Conservation (phyloP, 129 eudicot species). For the Smallanthus sonchifolius region DNA sequence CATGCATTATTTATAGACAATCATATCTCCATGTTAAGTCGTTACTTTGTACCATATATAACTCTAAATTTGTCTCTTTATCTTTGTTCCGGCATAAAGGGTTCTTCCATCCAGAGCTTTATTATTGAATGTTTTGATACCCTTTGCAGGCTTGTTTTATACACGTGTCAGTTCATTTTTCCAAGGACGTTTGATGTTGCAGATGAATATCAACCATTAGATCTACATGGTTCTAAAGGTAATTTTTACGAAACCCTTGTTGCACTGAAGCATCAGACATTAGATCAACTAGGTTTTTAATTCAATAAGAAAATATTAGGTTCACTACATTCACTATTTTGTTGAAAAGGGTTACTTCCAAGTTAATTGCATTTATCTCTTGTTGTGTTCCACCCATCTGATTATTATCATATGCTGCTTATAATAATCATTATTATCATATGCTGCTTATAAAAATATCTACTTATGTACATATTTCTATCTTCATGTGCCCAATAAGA, state of each 20-base stretch:
- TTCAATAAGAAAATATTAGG: slow-evolving; percentile 11
- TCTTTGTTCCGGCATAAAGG: neutral
- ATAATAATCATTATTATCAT: neutral
- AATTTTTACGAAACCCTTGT: neutral
- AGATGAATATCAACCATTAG: slow-evolving; percentile 16
- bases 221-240: slow-evolving; percentile 8
- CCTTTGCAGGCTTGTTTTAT: slow-evolving; percentile 18
- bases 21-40: neutral
- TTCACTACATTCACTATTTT: neutral
- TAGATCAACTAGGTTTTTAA: slow-evolving; percentile 10
- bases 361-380: slow-evolving; percentile 5
- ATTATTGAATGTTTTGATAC: slow-evolving; percentile 1
- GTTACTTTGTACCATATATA: neutral
- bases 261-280: neutral
- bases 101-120: neutral
- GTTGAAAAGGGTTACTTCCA: slow-evolving; percentile 5
- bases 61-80: neutral
- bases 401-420: neutral
- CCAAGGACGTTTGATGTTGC: slow-evolving; percentile 8
- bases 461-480: neutral
- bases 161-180: slow-evolving; percentile 10
- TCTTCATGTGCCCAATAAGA: neutral
- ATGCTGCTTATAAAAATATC: neutral
- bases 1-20: neutral
- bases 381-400: neutral